These are phyloP conservation scores for Nemania diffusa DNA, from an alignment of 2,329 filamentous ascomycete genomes.

Conservation along the genomic window DNA sequence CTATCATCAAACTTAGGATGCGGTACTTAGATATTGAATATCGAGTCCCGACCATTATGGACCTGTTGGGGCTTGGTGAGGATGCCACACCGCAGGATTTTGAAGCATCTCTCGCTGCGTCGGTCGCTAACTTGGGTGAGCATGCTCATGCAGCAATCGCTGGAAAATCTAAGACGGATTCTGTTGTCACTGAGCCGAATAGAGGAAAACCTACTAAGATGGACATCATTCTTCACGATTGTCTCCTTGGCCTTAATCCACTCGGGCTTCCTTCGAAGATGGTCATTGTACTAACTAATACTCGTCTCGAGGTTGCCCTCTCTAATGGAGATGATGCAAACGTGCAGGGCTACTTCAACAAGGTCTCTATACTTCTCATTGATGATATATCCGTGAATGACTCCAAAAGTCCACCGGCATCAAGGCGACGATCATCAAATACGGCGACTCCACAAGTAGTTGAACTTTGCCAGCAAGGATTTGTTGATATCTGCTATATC, in stretches of 20 bases:
- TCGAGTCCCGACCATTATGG: conserved; percentile 83
- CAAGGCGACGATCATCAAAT: conserved; percentile 51
- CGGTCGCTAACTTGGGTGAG: conserved; percentile 80
- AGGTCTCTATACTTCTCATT: conserved; percentile 83
- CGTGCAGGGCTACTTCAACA: conserved; percentile 75
- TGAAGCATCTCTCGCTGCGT: conserved; percentile 79
- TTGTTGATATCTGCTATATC: conserved; percentile 86
- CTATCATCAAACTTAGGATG: conserved; percentile 86
- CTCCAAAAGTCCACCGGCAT: conserved; percentile 53
- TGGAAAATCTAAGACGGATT: conserved; percentile 42
- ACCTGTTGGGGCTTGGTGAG: conserved; percentile 75
- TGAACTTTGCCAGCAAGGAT: conserved; percentile 74
- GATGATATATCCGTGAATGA: conserved; percentile 71
- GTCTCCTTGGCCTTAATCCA: conserved; percentile 85
- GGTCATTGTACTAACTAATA: conserved; percentile 80
- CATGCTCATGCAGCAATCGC: conserved; percentile 64
- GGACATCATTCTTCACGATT: conserved; percentile 82
- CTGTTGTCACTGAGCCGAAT: conserved; percentile 41
- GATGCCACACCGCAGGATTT: conserved; percentile 77
- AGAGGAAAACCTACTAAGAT: conserved; percentile 69
- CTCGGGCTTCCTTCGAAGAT: conserved; percentile 79
- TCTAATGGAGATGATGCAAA: conserved; percentile 73
- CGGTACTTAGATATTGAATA: conserved; percentile 90
- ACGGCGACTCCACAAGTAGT: conserved; percentile 63
- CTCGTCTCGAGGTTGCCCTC: conserved; percentile 74